These are phyloP conservation scores for Rosa multiflora DNA, from an alignment of 306 rosid species.

Conservation along the genomic window DNA sequence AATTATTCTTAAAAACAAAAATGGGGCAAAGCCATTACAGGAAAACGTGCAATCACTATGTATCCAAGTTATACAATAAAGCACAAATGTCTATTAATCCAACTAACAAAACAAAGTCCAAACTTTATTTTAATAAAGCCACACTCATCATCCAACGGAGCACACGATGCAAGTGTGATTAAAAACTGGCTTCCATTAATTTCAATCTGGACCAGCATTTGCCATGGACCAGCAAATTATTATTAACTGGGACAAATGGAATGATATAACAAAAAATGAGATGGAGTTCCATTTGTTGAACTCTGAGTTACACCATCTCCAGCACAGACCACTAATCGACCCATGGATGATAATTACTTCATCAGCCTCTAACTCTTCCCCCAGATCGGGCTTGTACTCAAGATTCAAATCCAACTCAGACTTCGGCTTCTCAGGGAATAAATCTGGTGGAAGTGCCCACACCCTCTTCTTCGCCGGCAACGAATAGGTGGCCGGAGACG, in stretches of 20 bases:
- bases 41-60: background rate
- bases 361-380: too few relatives aligned
- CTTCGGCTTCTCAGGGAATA: too few relatives aligned
- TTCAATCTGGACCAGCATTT: conserved; percentile 85
- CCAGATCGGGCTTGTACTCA: too few relatives aligned
- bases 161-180: conserved; percentile 91
- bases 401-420: too few relatives aligned
- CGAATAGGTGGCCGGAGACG: too few relatives aligned
- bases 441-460: too few relatives aligned
- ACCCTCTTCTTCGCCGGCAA: too few relatives aligned
- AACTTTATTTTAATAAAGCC: background rate
- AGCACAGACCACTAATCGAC: conserved; percentile 82
- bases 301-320: conserved; percentile 90
- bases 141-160: conserved; percentile 82
- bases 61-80: background rate
- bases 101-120: background rate
- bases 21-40: background rate
- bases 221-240: conserved; percentile 61
- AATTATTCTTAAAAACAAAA: background rate
- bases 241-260: background rate
- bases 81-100: background rate
- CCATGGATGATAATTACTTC: conserved; percentile 92
- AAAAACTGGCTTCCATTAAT: conserved; percentile 92
- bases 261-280: background rate
- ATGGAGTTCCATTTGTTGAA: conserved; percentile 56